A percentile compares a stretch with the other conserved stretches of the same genome.
Evolutionary conservation across 345 rosid genomes (phyloP).

Genomic region (Rhodamnia argentea): DNA sequence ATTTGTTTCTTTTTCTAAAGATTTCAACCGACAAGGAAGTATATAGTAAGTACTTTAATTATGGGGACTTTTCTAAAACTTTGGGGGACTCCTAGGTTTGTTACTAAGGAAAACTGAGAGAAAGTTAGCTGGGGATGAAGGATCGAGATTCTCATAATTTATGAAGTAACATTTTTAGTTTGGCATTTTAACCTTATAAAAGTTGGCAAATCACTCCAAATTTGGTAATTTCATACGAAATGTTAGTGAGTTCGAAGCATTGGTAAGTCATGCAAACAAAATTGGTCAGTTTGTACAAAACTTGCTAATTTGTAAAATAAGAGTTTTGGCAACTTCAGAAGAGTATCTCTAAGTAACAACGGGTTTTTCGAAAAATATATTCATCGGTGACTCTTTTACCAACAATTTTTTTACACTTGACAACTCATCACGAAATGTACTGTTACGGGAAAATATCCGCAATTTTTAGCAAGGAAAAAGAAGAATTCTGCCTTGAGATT

Average conservation of each 20-base stretch:
- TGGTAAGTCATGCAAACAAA: neutral
- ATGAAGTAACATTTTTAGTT: neutral
- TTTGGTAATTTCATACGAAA: neutral
- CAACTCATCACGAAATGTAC: neutral
- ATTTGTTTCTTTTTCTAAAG: neutral
- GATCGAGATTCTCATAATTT: neutral
- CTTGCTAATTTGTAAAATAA: neutral
- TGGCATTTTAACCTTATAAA: neutral
- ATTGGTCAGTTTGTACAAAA: neutral
- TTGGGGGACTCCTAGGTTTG: neutral
- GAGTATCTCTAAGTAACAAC: neutral
- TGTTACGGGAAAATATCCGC: neutral
- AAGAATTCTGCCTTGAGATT: neutral
- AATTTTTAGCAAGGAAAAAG: neutral
- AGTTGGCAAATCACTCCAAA: neutral
- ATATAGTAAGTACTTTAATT: neutral
- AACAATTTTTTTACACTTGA: neutral
- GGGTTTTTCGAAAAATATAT: neutral
- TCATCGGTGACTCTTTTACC: neutral
- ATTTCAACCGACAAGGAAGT: neutral
- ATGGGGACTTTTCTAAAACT: neutral
- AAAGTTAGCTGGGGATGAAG: neutral
- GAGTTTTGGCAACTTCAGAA: neutral
- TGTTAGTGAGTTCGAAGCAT: neutral
- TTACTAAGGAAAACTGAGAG: neutral